Percentiles rank a stretch among this genome's conserved stretches.
These are phyloP conservation scores for Chrysanthemum lavandulifolium DNA, from an alignment of 129 eudicot genomes.

Conservation along the genomic window DNA sequence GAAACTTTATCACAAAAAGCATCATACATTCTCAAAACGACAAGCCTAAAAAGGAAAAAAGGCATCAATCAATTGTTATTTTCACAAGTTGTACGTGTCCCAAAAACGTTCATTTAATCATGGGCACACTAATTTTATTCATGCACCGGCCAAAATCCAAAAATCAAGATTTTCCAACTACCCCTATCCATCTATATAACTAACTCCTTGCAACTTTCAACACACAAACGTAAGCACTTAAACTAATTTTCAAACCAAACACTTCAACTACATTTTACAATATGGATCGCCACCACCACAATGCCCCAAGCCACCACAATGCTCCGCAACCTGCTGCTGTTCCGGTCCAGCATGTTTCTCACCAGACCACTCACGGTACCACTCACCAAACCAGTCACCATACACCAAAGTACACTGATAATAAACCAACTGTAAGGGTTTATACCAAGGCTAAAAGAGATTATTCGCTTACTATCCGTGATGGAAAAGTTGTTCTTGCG, in stretches of 20 bases:
- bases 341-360: constrained; percentile 23
- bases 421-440: constrained; percentile 39
- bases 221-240: not conserved
- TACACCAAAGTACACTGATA: constrained; percentile 18
- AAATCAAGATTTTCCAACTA: not conserved
- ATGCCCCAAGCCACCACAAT: not conserved
- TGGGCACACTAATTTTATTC: too few species aligned
- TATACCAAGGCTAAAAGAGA: constrained; percentile 46
- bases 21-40: too few species aligned
- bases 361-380: not conserved
- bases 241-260: not conserved
- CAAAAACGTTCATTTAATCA: too few species aligned
- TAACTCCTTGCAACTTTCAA: not conserved
- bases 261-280: not conserved
- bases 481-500: constrained; percentile 57
- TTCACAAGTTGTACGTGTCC: too few species aligned
- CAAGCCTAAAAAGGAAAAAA: too few species aligned
- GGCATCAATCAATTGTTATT: too few species aligned
- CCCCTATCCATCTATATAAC: not conserved
- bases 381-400: constrained; percentile 15
- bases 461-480: constrained; percentile 47
- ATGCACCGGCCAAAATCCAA: not conserved
- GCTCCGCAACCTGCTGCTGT: not conserved
- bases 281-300: constrained; percentile 14
- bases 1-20: too few species aligned